Evolutionary conservation across 306 rosid genomes (phyloP), one percentile per base, ranked within the genome.

Genomic region (Glycine soja): DNA sequence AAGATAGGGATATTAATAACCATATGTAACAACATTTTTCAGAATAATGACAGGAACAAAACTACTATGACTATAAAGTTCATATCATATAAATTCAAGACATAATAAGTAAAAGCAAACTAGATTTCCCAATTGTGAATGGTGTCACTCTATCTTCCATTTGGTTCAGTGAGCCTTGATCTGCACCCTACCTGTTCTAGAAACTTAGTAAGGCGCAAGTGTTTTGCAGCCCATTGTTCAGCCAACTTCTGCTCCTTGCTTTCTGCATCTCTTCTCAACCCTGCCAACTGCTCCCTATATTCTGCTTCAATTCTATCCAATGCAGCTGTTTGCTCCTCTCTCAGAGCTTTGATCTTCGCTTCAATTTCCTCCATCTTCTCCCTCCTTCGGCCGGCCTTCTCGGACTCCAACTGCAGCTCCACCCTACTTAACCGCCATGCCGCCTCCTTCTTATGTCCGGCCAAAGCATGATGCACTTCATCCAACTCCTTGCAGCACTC

Each of bases 181-280:
- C 91, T 85, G 88, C 97, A 87, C 0, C 97, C 95, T 83, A 83
- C 80, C 79, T 92, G 98, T 81, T 93, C 97, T 18, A 95, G 92
- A 88, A 95, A 91, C 82, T 87, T 90, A 0, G 89, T 68, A 10
- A 95, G 92, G 61, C 92, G 91, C 78, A 77, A 34, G 84, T 95
- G 99, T 80, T 91, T 92, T 0, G 97, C 92, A 59, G 92, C 85
- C 99, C 97, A 93, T 85, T 93, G 99, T 68, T 95, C 99, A 68
- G 97, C 89, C 90, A 95, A 57, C 84, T 95, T 95, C 79, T 93
- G 99, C 85, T 95, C 99, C 84, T 95, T 95, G 46, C 87, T 85
- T 79, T 95, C 97, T 9, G 97, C 99, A 62, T 95, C 99, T 81
- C 94, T 90, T 84, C 90, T 90, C 75, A 95, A 71, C 62, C 92